These are phyloP conservation scores for Benincasa hispida DNA, from an alignment of 306 rosid species.

Conservation along the genomic window DNA sequence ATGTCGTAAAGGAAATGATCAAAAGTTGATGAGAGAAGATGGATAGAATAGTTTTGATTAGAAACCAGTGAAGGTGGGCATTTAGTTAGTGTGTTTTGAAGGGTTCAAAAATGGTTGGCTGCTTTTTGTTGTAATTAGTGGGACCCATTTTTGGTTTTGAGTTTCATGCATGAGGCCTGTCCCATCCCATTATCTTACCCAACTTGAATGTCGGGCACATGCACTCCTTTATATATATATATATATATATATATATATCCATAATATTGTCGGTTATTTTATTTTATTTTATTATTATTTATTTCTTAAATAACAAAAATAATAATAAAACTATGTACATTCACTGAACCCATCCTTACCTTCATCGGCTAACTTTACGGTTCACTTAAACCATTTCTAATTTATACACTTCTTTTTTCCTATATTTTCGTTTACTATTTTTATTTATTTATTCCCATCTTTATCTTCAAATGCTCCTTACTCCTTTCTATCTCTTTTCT, in stretches of 20 bases:
- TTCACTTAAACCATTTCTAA: background rate
- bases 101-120: background rate
- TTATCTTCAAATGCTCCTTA: background rate
- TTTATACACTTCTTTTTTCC: background rate
- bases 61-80: background rate
- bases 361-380: background rate
- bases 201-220: constrained; percentile 2
- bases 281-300: background rate
- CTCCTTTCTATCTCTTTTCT: too few species aligned
- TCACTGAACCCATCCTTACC: background rate
- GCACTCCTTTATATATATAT: background rate
- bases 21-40: too few species aligned
- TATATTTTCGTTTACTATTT: background rate
- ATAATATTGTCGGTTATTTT: constrained; percentile 2
- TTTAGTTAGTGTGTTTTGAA: background rate
- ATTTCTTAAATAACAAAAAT: background rate
- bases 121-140: background rate
- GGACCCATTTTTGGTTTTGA: background rate
- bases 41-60: too few species aligned
- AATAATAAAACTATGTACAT: background rate
- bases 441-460: background rate
- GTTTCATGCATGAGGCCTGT: background rate
- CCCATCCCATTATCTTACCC: background rate
- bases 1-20: too few species aligned
- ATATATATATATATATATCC: too few species aligned